Evolutionary conservation across 306 rosid genomes (phyloP).

Genomic region (Cucumis melo): DNA sequence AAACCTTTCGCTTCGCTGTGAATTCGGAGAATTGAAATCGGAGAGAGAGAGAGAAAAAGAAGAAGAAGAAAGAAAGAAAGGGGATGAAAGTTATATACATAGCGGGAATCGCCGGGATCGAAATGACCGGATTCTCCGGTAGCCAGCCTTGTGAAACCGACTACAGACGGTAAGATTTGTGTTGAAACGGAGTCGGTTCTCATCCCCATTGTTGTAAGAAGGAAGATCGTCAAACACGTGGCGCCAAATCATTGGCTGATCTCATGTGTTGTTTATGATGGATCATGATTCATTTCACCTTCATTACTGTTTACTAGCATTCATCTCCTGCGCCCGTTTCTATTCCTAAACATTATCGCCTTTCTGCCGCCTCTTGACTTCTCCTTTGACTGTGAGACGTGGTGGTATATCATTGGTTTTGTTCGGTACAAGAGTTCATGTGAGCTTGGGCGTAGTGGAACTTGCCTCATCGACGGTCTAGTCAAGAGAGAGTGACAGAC

Average conservation of each 20-base stretch:
- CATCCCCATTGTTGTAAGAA: slow-evolving; percentile 15
- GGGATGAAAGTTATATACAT: slow-evolving; percentile 17
- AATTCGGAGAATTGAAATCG: not conserved
- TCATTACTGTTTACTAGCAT: not conserved
- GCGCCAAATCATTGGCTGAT: not conserved
- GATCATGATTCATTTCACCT: not conserved
- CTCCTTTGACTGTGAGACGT: not conserved
- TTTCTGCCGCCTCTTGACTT: not conserved
- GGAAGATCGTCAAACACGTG: slow-evolving; percentile 10
- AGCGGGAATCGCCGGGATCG: slow-evolving; percentile 26
- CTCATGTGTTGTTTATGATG: slow-evolving; percentile 5
- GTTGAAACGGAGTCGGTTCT: slow-evolving; percentile 13
- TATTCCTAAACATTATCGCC: not conserved
- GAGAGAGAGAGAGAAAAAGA: not conserved
- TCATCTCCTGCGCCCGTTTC: not conserved
- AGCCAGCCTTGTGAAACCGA: slow-evolving; percentile 13
- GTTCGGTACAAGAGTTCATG: fast-evolving
- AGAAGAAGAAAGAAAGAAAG: not conserved
- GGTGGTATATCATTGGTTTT: not conserved
- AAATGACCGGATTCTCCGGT: slow-evolving; percentile 22
- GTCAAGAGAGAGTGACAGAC: slow-evolving; percentile 18
- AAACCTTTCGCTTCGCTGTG: not conserved
- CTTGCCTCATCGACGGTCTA: not conserved
- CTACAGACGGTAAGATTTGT: not conserved
- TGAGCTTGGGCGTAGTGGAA: not conserved